Evolutionary conservation across 1,284 basidiomycete genomes (phyloP), one percentile per base, ranked within the genome.

Genomic region (Vanrija sp.): DNA sequence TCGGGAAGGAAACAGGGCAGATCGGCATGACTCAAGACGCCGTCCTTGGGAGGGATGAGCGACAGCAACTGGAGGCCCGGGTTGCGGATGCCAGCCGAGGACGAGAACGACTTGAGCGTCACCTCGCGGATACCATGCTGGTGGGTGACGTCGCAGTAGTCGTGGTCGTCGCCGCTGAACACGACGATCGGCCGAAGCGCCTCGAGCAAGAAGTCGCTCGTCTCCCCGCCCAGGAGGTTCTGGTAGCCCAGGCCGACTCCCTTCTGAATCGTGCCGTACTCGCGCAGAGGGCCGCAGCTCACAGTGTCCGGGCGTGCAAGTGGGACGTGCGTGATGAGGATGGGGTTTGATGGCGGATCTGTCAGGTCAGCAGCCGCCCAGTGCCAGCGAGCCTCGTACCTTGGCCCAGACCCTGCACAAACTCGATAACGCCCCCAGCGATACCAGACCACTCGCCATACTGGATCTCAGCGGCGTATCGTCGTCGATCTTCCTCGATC

Each of bases 31-130:
- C 77, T 78, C 63, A 59, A 72, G 56, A 76, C 67, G 16, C 41
- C 39, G 0, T 64, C 37, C 41, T 56, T 51, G 1, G 82, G 80
- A 31, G 83, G 79, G 15, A 79, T 76, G 6, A 94, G 78, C 0
- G 88, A 87, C 44, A 96, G 79, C 14, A 96, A 80, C 59, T 93
- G 89, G 69, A 94, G 89, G 22, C 90, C 92, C 2, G 92, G 89
- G 18, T 79, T 78, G 25, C 79, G 78, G 36, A 96, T 83, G 35
- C 85, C 86, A 75, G 85, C 84, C 3, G 84, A 85, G 69, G 89
- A 88, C 2, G 89, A 89, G 60, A 93, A 82, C 0, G 89, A 86
- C 71, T 89, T 91, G 65, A 93, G 79, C 0, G 88, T 88, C n/a
- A 91, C 78, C 71, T 88, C 86, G 51, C 78, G 78, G 41, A 84